Percentiles rank a stretch among this genome's conserved stretches.
Evolutionary conservation across 176 grass and related monocot species (phyloP).

Genomic region (Raddia guianensis): DNA sequence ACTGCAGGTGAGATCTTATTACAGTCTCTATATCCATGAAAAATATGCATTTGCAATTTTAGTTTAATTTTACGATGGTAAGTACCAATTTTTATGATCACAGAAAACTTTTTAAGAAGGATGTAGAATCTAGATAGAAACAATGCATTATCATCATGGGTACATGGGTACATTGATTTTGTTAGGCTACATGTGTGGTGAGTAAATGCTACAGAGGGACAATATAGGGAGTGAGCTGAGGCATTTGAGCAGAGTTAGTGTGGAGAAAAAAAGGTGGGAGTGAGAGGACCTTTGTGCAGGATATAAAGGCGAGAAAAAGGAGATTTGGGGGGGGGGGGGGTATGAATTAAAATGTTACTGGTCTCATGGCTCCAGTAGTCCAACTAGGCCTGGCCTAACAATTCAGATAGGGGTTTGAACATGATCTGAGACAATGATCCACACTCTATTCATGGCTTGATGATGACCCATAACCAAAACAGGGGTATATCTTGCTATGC

Average conservation of each 20-base stretch:
- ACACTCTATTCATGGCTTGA: too few species aligned
- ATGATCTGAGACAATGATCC: too few species aligned
- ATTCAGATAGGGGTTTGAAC: background rate
- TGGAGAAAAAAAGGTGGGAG: background rate
- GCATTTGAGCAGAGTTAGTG: background rate
- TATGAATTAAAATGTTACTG: background rate
- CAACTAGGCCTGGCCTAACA: slow-evolving; percentile 4
- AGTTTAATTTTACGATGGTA: background rate
- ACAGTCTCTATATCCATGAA: slow-evolving; percentile 10
- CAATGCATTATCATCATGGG: slow-evolving; percentile 28
- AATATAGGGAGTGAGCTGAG: background rate
- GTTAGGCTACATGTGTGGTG: background rate
- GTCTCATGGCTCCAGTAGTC: background rate
- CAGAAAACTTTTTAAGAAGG: background rate
- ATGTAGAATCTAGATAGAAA: slow-evolving; percentile 9
- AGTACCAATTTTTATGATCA: slow-evolving; percentile 8
- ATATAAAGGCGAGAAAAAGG: background rate
- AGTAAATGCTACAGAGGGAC: background rate
- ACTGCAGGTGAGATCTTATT: slow-evolving; percentile 65
- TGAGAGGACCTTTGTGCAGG: background rate
- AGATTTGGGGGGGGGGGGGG: too few species aligned
- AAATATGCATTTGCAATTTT: slow-evolving; percentile 15
- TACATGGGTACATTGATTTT: slow-evolving; percentile 13
- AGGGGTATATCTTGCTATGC: too few species aligned
- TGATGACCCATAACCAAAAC: too few species aligned